Conservation (phyloP, 2,329 filamentous ascomycete genomes). For the Pseudocercospora eumusae region DNA sequence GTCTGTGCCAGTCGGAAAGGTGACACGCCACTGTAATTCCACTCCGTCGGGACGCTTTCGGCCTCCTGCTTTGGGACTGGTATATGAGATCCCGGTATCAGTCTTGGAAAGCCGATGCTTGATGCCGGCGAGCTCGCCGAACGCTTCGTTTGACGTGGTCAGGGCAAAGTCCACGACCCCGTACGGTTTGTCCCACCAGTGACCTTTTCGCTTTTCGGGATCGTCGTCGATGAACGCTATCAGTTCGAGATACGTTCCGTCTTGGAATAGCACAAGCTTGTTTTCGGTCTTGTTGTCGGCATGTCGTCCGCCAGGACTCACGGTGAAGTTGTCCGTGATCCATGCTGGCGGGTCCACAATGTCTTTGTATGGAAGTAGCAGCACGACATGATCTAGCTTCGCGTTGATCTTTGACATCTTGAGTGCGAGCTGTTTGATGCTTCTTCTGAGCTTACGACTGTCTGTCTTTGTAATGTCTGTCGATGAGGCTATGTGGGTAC, state of each 20-base stretch:
- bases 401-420: slow-evolving; percentile 18
- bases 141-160: slow-evolving; percentile 39
- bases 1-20: slow-evolving; percentile 48
- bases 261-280: slow-evolving; percentile 61
- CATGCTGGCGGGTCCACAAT: slow-evolving; percentile 53
- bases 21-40: slow-evolving; percentile 62
- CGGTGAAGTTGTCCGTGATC: slow-evolving; percentile 57
- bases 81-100: slow-evolving; percentile 48
- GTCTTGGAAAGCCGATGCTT: slow-evolving; percentile 26
- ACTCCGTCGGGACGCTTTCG: slow-evolving; percentile 58
- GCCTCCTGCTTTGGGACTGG: slow-evolving; percentile 54
- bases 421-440: background rate
- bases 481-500: slow-evolving; percentile 15
- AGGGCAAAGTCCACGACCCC: slow-evolving; percentile 65
- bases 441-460: background rate
- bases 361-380: slow-evolving; percentile 59
- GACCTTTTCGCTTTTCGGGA: slow-evolving; percentile 46
- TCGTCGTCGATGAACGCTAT: slow-evolving; percentile 60
- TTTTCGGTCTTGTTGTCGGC: slow-evolving; percentile 63
- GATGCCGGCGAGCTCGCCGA: slow-evolving; percentile 29
- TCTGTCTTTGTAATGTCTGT: background rate
- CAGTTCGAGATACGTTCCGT: slow-evolving; percentile 67
- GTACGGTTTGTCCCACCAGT: slow-evolving; percentile 58
- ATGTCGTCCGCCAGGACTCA: slow-evolving; percentile 63
- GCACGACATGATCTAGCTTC: slow-evolving; percentile 64